These are phyloP conservation scores for Moesziomyces antarcticus DNA, from an alignment of 1,284 basidiomycete genomes.

Conservation along the genomic window DNA sequence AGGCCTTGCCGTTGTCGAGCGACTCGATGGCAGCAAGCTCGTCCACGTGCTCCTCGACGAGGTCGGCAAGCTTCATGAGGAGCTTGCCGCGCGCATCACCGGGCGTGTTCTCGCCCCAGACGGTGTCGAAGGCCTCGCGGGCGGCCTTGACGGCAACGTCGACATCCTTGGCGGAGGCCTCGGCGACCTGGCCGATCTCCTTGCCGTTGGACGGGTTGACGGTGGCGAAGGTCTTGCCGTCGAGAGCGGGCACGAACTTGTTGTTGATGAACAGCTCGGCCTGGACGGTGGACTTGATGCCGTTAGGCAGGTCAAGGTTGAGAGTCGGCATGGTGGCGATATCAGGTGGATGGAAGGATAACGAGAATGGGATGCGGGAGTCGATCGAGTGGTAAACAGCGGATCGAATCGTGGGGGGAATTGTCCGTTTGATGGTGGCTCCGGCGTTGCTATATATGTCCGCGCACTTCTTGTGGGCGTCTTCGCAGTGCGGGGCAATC, in stretches of 20 bases:
- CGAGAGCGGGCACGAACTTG: slow-evolving; percentile 60
- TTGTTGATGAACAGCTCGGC: slow-evolving; percentile 64
- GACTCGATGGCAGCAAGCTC: slow-evolving; percentile 72
- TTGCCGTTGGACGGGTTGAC: slow-evolving; percentile 63
- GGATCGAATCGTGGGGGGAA: not conserved
- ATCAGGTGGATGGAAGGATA: not conserved
- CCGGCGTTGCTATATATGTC: too few species aligned
- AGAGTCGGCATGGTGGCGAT: slow-evolving; percentile 47
- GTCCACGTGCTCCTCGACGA: slow-evolving; percentile 79
- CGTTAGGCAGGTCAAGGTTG: slow-evolving; percentile 65
- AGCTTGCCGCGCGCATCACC: slow-evolving; percentile 76
- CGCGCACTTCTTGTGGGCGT: too few species aligned
- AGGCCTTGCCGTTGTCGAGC: slow-evolving; percentile 84
- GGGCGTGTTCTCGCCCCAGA: slow-evolving; percentile 69
- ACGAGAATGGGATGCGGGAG: not conserved
- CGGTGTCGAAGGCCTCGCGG: slow-evolving; percentile 55
- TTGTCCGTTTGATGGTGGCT: too few species aligned
- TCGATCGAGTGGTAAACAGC: not conserved
- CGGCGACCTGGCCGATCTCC: slow-evolving; percentile 62
- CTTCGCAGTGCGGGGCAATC: too few species aligned
- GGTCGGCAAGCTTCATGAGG: slow-evolving; percentile 75
- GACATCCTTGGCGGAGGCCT: slow-evolving; percentile 63
- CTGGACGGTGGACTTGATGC: slow-evolving; percentile 56
- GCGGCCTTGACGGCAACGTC: slow-evolving; percentile 63
- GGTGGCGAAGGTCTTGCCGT: slow-evolving; percentile 63